Evolutionary conservation across 2,329 filamentous ascomycete species (phyloP).

Genomic region (Trichophyton verrucosum): DNA sequence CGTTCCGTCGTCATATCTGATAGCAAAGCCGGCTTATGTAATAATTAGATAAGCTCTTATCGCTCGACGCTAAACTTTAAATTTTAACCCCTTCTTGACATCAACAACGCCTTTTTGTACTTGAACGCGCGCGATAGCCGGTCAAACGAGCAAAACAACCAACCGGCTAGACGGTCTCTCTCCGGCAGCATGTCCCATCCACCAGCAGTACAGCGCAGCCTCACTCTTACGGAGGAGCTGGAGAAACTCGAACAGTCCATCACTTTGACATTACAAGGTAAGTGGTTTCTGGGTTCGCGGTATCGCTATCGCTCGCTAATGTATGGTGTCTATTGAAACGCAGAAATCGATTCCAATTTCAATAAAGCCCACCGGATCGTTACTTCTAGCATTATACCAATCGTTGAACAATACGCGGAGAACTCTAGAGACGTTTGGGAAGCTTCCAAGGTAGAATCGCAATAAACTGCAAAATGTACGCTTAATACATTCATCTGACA

Average conservation of each 20-base stretch:
- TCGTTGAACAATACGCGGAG: constrained; percentile 90
- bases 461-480: not conserved
- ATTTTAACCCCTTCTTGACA: too few species aligned
- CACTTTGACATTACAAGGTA: constrained; percentile 85
- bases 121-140: too few species aligned
- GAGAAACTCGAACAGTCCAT: constrained; percentile 95
- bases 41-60: not conserved
- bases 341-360: constrained; percentile 98
- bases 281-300: not conserved
- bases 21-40: not conserved
- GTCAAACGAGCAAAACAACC: too few species aligned
- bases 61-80: not conserved
- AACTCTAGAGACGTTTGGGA: constrained; percentile 94
- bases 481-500: not conserved
- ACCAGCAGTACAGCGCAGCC: constrained; percentile 38
- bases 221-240: constrained; percentile 86
- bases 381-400: constrained; percentile 78
- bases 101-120: too few species aligned
- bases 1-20: not conserved
- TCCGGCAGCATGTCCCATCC: constrained; percentile 38
- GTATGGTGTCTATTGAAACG: not conserved
- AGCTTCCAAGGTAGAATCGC: constrained; percentile 61
- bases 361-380: constrained; percentile 94
- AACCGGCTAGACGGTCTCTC: too few species aligned
- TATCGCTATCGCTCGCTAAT: not conserved